phyloP scores from a whole-genome alignment of 768 basidiomycete genomes.

The Leccinum truebloodii region DNA sequence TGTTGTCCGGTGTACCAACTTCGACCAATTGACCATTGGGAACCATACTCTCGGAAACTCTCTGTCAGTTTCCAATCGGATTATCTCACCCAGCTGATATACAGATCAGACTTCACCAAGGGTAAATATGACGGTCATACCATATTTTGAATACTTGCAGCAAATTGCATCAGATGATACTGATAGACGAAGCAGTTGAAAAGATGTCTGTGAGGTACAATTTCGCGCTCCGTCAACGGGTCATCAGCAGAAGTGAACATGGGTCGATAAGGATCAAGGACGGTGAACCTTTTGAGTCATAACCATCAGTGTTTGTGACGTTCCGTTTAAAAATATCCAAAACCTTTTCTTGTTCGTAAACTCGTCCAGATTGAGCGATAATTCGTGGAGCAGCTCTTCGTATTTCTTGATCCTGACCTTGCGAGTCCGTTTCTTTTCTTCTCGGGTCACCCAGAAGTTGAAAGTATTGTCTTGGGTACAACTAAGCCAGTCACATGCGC shows the following conservation, averaged over 20 bases:
- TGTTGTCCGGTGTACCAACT: conserved; percentile 43
- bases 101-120: not conserved
- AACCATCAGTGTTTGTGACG: conserved; percentile 2
- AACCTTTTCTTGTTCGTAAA: conserved; percentile 58
- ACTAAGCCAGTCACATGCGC: conserved; percentile 53
- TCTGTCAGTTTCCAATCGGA: conserved; percentile 53
- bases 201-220: conserved; percentile 65
- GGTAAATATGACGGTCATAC: conserved; percentile 27
- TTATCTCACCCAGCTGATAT: conserved; percentile 55
- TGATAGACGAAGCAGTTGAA: conserved; percentile 80
- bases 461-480: conserved; percentile 38
- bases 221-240: conserved; percentile 33
- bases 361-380: conserved; percentile 40
- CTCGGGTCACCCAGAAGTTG: conserved; percentile 36
- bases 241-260: conserved; percentile 45
- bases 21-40: conserved; percentile 38
- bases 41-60: conserved; percentile 54
- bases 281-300: conserved; percentile 37
- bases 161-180: conserved; percentile 46
- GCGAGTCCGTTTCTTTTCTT: conserved; percentile 34
- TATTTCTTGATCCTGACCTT: conserved; percentile 39
- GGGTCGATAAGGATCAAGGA: conserved; percentile 63
- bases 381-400: conserved; percentile 36
- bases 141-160: conserved; percentile 31
- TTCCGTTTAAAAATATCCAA: conserved; percentile 3